Conservation (phyloP, 306 rosid species). For the Lathyrus aphaca region DNA sequence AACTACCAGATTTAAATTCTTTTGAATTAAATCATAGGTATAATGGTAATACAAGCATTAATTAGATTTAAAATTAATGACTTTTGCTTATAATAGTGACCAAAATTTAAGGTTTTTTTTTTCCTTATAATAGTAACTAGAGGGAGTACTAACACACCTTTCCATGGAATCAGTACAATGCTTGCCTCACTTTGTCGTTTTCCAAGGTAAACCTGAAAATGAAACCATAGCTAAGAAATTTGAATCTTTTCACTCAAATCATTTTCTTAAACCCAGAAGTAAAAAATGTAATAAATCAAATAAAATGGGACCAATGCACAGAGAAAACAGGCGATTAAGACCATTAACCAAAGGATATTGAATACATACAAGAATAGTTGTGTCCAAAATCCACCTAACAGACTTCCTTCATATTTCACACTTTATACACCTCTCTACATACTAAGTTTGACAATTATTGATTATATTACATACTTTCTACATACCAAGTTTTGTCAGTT, state of each 20-base stretch:
- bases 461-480: not conserved
- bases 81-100: too few species aligned
- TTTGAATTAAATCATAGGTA: too few species aligned
- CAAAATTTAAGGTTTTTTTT: too few species aligned
- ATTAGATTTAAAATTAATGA: too few species aligned
- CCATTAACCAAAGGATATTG: not conserved
- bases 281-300: not conserved
- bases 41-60: too few species aligned
- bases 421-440: slow-evolving; percentile 21
- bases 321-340: slow-evolving; percentile 12
- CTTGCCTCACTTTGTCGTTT: slow-evolving; percentile 31
- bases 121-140: too few species aligned
- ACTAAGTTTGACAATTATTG: not conserved
- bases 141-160: not conserved
- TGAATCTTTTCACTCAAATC: not conserved
- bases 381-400: slow-evolving; percentile 1
- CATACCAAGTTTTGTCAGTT: not conserved
- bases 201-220: slow-evolving; percentile 41
- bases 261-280: not conserved
- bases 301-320: slow-evolving; percentile 3
- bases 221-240: slow-evolving; percentile 30
- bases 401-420: slow-evolving; percentile 4
- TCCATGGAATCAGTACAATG: slow-evolving; percentile 23
- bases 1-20: too few species aligned
- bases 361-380: slow-evolving; percentile 14